Percentiles rank a stretch among this genome's conserved stretches.
Conservation (phyloP, 108 stramenopile species). For the Asterionellopsis glacialis region DNA sequence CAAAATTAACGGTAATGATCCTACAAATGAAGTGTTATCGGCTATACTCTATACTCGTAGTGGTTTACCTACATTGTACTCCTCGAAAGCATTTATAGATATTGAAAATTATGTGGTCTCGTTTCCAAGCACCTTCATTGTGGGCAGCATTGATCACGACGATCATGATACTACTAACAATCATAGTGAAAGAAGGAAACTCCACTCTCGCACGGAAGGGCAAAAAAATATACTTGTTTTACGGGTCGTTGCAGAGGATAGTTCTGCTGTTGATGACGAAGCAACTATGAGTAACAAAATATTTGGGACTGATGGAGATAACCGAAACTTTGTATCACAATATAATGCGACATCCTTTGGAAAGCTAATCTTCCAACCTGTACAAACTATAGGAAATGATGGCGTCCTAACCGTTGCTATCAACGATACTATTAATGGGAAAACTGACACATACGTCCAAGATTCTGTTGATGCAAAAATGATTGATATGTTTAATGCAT, state of each 20-base stretch:
- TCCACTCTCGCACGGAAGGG: too few species aligned
- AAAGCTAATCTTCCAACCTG: constrained; percentile 7
- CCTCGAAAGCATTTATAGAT: too few species aligned
- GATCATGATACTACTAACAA: too few species aligned
- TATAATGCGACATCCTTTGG: constrained; percentile 17
- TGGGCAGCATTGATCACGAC: too few species aligned
- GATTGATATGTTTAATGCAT: too few species aligned
- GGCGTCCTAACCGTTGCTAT: not conserved
- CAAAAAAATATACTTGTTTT: not conserved
- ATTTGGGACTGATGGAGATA: constrained; percentile 28
- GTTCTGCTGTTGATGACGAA: not conserved
- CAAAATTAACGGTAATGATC: too few species aligned
- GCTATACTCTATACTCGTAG: too few species aligned
- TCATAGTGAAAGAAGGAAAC: too few species aligned
- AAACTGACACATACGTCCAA: not conserved
- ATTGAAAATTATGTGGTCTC: too few species aligned
- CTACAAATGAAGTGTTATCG: too few species aligned
- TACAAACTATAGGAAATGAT: not conserved
- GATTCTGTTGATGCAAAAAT: not conserved
- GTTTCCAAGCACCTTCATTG: too few species aligned
- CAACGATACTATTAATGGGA: not conserved
- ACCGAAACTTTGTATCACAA: constrained; percentile 15
- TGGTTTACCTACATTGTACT: too few species aligned
- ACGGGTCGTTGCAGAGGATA: not conserved
- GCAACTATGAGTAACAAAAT: constrained; percentile 14